phyloP scores from a whole-genome alignment of 768 basidiomycete species.

The Nidula microcarpa region DNA sequence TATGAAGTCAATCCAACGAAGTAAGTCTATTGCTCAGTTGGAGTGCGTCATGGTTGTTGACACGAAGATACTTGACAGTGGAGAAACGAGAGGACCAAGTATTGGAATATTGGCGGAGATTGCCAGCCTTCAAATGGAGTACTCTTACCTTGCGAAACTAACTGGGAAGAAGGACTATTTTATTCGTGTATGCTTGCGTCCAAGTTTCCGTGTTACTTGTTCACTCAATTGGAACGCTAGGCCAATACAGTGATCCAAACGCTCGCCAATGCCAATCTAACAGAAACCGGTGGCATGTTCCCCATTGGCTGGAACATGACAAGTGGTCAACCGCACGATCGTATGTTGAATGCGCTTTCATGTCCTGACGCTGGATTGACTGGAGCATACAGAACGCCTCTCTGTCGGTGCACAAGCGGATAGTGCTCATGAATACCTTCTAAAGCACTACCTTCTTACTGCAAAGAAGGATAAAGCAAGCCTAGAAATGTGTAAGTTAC shows the following conservation, averaged over 20 bases:
- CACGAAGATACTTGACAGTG: constrained; percentile 17
- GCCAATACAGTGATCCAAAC: constrained; percentile 43
- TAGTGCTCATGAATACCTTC: constrained; percentile 74
- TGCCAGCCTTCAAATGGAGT: constrained; percentile 79
- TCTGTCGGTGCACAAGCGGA: constrained; percentile 69
- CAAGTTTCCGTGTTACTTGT: background rate
- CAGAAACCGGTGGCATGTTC: constrained; percentile 56
- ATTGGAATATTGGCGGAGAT: constrained; percentile 70
- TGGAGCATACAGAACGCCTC: constrained; percentile 28
- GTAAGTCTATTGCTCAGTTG: constrained; percentile 27
- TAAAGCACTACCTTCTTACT: constrained; percentile 71
- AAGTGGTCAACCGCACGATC: constrained; percentile 37
- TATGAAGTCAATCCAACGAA: constrained; percentile 66
- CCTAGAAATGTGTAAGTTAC: constrained; percentile 61
- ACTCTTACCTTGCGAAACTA: constrained; percentile 75
- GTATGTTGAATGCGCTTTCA: constrained; percentile 32
- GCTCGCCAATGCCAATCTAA: constrained; percentile 44
- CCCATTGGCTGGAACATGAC: constrained; percentile 54
- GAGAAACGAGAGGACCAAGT: constrained; percentile 21
- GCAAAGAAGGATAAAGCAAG: constrained; percentile 56
- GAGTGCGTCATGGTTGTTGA: background rate
- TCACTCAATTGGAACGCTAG: constrained; percentile 20
- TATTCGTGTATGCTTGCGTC: constrained; percentile 31
- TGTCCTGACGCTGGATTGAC: constrained; percentile 1
- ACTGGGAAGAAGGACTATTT: constrained; percentile 68